Conservation (phyloP, 2,329 filamentous ascomycete species). For the Amauroascus niger region DNA sequence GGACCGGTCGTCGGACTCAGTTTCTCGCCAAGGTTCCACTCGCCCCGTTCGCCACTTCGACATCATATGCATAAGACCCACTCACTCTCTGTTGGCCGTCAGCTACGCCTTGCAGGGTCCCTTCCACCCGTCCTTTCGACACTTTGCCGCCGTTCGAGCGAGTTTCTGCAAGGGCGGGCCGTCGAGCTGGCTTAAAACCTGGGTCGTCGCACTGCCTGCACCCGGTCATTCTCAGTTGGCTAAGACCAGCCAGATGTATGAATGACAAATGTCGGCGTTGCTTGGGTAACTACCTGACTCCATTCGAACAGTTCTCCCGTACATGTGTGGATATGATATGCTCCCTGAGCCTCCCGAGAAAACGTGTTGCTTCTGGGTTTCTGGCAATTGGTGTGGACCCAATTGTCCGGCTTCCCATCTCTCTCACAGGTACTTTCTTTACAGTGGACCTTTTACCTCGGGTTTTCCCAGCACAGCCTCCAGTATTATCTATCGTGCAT, state of each 20-base stretch:
- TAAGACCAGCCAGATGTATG: neutral
- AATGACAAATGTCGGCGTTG: neutral
- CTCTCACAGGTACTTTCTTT: neutral
- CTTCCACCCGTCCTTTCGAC: neutral
- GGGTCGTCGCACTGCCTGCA: neutral
- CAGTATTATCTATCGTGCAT: no score
- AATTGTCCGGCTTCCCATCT: neutral
- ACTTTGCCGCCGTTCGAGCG: neutral
- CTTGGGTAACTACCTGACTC: neutral
- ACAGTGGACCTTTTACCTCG: neutral
- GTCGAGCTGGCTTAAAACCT: neutral
- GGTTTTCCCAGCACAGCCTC: neutral
- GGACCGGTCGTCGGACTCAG: neutral
- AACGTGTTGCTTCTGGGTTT: neutral
- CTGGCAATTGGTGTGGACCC: neutral
- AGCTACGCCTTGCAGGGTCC: constrained; percentile 1
- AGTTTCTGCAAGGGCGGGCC: constrained; percentile 11
- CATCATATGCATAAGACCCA: constrained; percentile 1
- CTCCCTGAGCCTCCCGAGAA: neutral
- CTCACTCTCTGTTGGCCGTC: neutral
- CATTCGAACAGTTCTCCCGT: neutral
- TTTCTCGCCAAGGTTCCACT: constrained; percentile 10
- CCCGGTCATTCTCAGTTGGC: neutral
- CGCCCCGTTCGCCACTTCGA: constrained; percentile 1
- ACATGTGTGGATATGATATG: neutral